These are phyloP conservation scores for Gelatoporia subvermispora DNA, from an alignment of 768 basidiomycete species.

Conservation along the genomic window DNA sequence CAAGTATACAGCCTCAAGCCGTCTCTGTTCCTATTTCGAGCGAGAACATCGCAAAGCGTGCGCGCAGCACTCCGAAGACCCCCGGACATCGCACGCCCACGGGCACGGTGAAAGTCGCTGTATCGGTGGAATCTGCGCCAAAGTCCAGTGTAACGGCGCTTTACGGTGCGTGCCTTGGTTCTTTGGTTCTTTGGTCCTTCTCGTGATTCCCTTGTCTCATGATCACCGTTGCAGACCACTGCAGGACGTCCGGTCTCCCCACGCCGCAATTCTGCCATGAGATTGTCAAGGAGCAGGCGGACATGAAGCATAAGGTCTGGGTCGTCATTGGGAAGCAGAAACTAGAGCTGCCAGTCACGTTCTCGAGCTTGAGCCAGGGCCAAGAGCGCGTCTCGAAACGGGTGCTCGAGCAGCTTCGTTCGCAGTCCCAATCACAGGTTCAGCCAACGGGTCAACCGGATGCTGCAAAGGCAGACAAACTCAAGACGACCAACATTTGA, in stretches of 20 bases:
- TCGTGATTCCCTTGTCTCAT: not conserved
- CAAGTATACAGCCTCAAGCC: too few species aligned
- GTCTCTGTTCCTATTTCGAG: too few species aligned
- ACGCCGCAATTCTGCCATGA: constrained; percentile 33
- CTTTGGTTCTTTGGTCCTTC: too few species aligned
- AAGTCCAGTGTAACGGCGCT: constrained; percentile 14
- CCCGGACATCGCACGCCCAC: not conserved
- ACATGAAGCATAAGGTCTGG: constrained; percentile 38
- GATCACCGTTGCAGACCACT: constrained; percentile 15
- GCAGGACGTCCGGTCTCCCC: constrained; percentile 14
- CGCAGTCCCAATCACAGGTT: too few species aligned
- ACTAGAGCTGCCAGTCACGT: constrained; percentile 39
- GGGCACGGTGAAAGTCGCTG: constrained; percentile 4
- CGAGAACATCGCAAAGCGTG: too few species aligned
- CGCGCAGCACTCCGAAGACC: too few species aligned
- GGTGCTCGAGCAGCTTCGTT: constrained; percentile 34
- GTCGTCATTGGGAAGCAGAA: constrained; percentile 40
- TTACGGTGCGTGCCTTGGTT: constrained; percentile 16
- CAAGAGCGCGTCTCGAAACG: constrained; percentile 41
- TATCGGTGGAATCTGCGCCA: constrained; percentile 8
- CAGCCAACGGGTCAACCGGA: too few species aligned
- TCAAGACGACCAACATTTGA: too few species aligned
- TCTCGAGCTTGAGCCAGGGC: constrained; percentile 34
- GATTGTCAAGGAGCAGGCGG: constrained; percentile 16
- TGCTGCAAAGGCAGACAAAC: too few species aligned